A percentile compares a stretch with the other conserved stretches of the same genome.
Evolutionary conservation across 257 asterid species (phyloP).

Genomic region (Solanum arcanum): DNA sequence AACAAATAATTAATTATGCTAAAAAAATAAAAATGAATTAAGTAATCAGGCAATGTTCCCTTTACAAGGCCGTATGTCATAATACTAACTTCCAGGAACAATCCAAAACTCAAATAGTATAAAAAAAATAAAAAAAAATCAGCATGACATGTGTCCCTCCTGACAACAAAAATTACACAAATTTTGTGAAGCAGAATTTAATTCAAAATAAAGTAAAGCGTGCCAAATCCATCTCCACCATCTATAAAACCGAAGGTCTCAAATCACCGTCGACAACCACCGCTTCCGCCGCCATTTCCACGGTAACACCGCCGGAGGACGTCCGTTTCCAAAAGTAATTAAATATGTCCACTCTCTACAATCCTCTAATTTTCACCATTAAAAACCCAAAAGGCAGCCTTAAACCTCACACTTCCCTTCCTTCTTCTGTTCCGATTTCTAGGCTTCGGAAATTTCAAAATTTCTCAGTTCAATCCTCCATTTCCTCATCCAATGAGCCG

Average conservation of each 20-base stretch:
- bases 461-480: slow-evolving; percentile 2
- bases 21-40: no score
- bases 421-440: background rate
- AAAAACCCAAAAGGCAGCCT: background rate
- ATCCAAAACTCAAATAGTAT: background rate
- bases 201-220: background rate
- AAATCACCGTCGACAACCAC: background rate
- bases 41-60: background rate
- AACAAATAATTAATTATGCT: no score
- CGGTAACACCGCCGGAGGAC: background rate
- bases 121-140: background rate
- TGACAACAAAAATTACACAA: background rate
- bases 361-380: background rate
- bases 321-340: background rate
- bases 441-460: background rate
- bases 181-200: background rate
- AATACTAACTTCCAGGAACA: background rate
- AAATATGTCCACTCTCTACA: background rate
- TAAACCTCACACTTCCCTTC: background rate
- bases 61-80: background rate
- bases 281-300: background rate
- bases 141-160: background rate
- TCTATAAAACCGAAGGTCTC: background rate
- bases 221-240: background rate
- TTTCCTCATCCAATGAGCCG: slow-evolving; percentile 3